Evolutionary conservation across 768 basidiomycete genomes (phyloP), one percentile per base, ranked within the genome.

Genomic region (Scleroderma bovista): DNA sequence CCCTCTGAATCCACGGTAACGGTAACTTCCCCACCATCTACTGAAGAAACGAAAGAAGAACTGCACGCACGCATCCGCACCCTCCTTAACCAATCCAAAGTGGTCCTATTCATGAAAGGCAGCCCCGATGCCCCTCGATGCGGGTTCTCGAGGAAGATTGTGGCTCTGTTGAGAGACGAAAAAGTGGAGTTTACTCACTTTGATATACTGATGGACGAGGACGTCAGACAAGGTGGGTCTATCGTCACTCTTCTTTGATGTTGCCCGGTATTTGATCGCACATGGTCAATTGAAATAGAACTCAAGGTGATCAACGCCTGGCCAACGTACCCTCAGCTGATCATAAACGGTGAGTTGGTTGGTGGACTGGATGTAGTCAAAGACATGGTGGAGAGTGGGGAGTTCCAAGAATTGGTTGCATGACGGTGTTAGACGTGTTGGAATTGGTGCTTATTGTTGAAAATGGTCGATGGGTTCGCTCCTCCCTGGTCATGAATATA

Each of bases 101-200:
- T 93, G 11, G 84, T 95, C 23, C 60, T 94, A 50, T 93, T 94
- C 75, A 94, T 95, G 90, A 95, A 95, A 66, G 92, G 92, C 17
- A 75, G 69, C 45, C 90, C 91, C 0, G 77, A 83, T 29, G 72
- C 69, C 2, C 92, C 92, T 6, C 80, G 84, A 50, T 95, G 92
- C 57, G 91, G 91, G 2, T 95, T 93, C 64, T 90, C 88, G 5
- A 72, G 83, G 51, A 81, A 85, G 71, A 86, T 88, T 3, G 80
- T 86, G 12, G 75, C 66, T 3, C 65, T 93, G 44, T 68, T 95
- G 53, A 72, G 76, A 54, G 83, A 84, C 2, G 73, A 86, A 49
- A 68, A 72, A 0, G 77, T 93, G 15, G 66, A 75, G 45, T 94
- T 88, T 63, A 75, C 79, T 3, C 77, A 81, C 61, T 93, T 92